Conservation (phyloP, 2,329 filamentous ascomycete genomes). For the Neofusicoccum kwambonambiense region DNA sequence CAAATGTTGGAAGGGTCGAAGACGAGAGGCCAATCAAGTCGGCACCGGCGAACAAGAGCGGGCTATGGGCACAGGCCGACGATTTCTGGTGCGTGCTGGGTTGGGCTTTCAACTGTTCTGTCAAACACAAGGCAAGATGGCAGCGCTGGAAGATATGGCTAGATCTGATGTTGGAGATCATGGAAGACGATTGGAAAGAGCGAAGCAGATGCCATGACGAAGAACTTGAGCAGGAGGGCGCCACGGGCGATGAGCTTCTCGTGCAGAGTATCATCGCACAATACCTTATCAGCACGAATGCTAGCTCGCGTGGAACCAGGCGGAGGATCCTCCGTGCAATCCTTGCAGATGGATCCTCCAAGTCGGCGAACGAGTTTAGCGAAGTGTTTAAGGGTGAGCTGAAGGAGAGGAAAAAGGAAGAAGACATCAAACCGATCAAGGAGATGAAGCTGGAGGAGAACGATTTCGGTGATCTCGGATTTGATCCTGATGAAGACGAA, state of each 20-base stretch:
- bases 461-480: constrained; percentile 14
- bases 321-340: constrained; percentile 63
- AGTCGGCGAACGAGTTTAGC: constrained; percentile 55
- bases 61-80: constrained; percentile 72
- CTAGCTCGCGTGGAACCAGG: constrained; percentile 40
- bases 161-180: constrained; percentile 71
- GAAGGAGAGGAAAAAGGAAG: constrained; percentile 43
- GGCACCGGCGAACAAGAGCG: constrained; percentile 61
- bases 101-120: constrained; percentile 91
- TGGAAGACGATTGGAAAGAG: constrained; percentile 69
- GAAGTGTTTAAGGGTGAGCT: constrained; percentile 70
- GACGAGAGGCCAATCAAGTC: constrained; percentile 52
- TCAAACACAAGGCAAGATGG: constrained; percentile 72
- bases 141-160: constrained; percentile 78
- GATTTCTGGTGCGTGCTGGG: constrained; percentile 89
- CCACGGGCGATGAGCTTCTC: constrained; percentile 32
- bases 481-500: constrained; percentile 19
- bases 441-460: constrained; percentile 9
- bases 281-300: constrained; percentile 52
- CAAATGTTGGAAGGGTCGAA: not conserved
- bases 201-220: constrained; percentile 52
- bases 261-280: constrained; percentile 59
- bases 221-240: constrained; percentile 28
- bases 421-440: constrained; percentile 17
- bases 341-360: constrained; percentile 62